Conservation (phyloP, 2,329 filamentous ascomycete genomes). For the Orbilia blumenaviensis region DNA sequence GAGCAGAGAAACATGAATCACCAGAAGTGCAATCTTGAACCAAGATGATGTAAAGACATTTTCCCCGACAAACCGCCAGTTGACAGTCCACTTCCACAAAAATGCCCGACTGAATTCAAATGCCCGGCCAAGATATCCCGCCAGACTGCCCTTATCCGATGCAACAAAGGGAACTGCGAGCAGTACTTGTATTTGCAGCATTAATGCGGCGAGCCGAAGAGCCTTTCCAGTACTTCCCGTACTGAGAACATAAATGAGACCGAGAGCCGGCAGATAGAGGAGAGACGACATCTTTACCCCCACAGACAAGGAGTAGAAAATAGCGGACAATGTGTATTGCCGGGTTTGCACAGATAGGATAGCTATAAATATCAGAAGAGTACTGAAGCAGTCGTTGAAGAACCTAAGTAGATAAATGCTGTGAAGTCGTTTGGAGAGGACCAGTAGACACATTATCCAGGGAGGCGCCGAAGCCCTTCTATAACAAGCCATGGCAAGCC, state of each 20-base stretch:
- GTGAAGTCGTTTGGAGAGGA: conserved; percentile 90
- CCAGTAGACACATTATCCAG: conserved; percentile 84
- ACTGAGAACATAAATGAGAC: conserved; percentile 74
- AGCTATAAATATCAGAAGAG: conserved; percentile 82
- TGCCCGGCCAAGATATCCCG: conserved; percentile 79
- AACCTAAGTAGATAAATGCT: conserved; percentile 90
- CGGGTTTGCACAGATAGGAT: conserved; percentile 79
- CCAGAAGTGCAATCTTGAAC: conserved; percentile 75
- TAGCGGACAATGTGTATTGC: conserved; percentile 75
- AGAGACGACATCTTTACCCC: conserved; percentile 96
- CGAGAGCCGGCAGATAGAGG: conserved; percentile 82
- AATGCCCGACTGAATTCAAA: conserved; percentile 93
- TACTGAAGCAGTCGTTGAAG: conserved; percentile 95
- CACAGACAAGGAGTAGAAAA: conserved; percentile 79
- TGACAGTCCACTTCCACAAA: conserved; percentile 98
- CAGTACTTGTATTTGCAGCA: conserved; percentile 78
- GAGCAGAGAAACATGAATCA: conserved; percentile 73
- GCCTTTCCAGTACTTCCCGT: conserved; percentile 73
- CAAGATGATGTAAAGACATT: conserved; percentile 75
- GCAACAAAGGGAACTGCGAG: conserved; percentile 74
- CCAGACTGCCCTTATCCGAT: conserved; percentile 65
- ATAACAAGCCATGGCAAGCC: conserved; percentile 84
- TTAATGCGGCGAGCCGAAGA: conserved; percentile 74
- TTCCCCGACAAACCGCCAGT: conserved; percentile 95
- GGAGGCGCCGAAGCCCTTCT: conserved; percentile 78